These are phyloP conservation scores for Physcomitrium patens DNA, from an alignment of 225 moss, liverwort and hornwort genomes.

Conservation along the genomic window DNA sequence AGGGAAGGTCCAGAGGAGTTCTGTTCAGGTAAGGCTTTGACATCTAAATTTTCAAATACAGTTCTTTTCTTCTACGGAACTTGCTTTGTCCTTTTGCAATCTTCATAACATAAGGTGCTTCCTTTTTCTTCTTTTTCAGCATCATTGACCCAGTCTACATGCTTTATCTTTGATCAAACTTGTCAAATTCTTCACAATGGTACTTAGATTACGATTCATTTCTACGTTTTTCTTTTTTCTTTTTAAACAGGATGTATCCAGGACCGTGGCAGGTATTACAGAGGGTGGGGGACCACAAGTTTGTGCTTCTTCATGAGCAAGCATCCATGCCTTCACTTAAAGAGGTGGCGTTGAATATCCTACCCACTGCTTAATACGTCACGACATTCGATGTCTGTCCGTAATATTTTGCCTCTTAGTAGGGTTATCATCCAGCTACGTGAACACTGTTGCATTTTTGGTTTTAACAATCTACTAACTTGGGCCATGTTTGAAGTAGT, in stretches of 20 bases:
- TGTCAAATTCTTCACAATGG: background rate
- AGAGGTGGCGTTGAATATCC: constrained; percentile 85
- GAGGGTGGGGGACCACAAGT: constrained; percentile 48
- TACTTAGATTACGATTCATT: background rate
- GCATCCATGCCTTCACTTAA: constrained; percentile 80
- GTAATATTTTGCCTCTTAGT: background rate
- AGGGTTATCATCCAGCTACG: background rate
- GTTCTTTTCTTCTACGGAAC: background rate
- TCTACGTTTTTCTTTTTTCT: background rate
- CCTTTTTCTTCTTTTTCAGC: background rate
- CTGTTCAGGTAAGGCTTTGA: constrained; percentile 67
- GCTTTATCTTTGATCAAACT: background rate
- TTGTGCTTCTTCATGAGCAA: constrained; percentile 79
- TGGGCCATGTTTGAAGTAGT: too few species aligned
- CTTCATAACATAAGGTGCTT: background rate
- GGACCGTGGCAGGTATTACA: constrained; percentile 88
- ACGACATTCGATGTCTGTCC: background rate
- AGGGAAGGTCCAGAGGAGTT: constrained; percentile 76
- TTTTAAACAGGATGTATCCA: constrained; percentile 72
- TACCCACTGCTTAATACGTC: constrained; percentile 37
- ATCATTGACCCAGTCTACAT: background rate
- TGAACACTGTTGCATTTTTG: too few species aligned
- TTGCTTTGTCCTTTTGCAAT: background rate
- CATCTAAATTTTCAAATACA: too few species aligned
- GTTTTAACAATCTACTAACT: too few species aligned